Percentiles rank a stretch among this genome's conserved stretches.
phyloP scores from a whole-genome alignment of 2,329 filamentous ascomycete genomes.

The Talaromyces sp. region DNA sequence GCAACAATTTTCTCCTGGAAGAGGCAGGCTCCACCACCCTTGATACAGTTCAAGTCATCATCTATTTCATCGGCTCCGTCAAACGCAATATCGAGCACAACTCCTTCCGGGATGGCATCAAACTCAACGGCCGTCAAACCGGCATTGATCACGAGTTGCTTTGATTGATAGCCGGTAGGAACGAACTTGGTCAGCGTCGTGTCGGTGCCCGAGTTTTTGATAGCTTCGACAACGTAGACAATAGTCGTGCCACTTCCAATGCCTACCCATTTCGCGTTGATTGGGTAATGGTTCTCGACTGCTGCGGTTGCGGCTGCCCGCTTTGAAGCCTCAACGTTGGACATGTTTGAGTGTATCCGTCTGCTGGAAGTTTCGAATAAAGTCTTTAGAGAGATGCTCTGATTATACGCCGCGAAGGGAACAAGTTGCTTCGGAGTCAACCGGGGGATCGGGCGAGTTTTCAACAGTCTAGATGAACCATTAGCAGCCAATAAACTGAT shows the following conservation, averaged over 20 bases:
- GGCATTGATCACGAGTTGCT: constrained; percentile 74
- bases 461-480: not conserved
- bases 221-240: constrained; percentile 63
- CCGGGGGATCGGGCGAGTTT: not conserved
- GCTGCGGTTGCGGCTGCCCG: constrained; percentile 54
- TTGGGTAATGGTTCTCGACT: constrained; percentile 57
- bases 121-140: constrained; percentile 73
- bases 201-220: constrained; percentile 45
- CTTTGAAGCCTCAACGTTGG: constrained; percentile 54
- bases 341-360: constrained; percentile 22
- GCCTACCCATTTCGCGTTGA: constrained; percentile 53
- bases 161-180: constrained; percentile 87
- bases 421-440: not conserved
- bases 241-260: constrained; percentile 63
- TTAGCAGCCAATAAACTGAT: not conserved
- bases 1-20: constrained; percentile 98
- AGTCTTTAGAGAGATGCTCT: not conserved
- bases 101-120: constrained; percentile 62
- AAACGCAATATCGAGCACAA: constrained; percentile 79
- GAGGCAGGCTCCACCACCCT: constrained; percentile 93
- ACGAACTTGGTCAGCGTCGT: constrained; percentile 69
- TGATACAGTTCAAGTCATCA: constrained; percentile 90
- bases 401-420: too few species aligned
- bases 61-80: constrained; percentile 98
- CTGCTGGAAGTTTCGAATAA: not conserved